phyloP scores from a whole-genome alignment of 345 rosid genomes.

The Syzygium oleosum region DNA sequence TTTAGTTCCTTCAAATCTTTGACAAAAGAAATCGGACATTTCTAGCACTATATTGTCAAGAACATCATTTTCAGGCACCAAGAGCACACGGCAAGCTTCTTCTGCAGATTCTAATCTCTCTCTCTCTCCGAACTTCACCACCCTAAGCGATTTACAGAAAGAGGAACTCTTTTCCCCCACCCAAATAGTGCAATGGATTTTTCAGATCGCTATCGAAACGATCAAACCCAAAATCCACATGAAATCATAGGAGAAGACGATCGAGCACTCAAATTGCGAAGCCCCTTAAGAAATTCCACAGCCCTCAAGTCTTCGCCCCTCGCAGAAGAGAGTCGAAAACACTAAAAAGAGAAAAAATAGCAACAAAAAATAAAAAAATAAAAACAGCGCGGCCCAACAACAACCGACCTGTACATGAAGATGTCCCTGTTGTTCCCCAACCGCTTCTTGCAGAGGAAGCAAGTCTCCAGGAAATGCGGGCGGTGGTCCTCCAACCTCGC shows the following conservation, averaged over 20 bases:
- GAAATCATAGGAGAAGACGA: background rate
- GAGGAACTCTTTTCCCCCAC: background rate
- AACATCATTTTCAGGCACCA: background rate
- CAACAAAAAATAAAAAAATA: background rate
- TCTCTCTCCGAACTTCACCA: no score
- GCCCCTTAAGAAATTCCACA: background rate
- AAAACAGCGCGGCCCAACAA: background rate
- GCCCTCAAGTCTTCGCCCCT: background rate
- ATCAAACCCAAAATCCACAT: background rate
- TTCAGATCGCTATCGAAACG: background rate
- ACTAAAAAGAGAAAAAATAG: background rate
- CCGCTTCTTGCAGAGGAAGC: slow-evolving; percentile 66
- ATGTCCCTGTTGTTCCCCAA: slow-evolving; percentile 71
- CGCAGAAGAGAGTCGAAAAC: background rate
- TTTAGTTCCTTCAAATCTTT: background rate
- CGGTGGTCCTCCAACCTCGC: slow-evolving; percentile 48
- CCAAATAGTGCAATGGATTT: background rate
- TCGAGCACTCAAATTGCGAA: background rate
- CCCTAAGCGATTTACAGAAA: no score
- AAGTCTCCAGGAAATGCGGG: slow-evolving; percentile 62
- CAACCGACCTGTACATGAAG: slow-evolving; percentile 69
- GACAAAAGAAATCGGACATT: background rate
- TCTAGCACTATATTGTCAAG: background rate
- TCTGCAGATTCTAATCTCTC: background rate
- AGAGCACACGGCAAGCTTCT: background rate